These are phyloP conservation scores for Agastache rugosa DNA, from an alignment of 257 asterid species.

Conservation along the genomic window DNA sequence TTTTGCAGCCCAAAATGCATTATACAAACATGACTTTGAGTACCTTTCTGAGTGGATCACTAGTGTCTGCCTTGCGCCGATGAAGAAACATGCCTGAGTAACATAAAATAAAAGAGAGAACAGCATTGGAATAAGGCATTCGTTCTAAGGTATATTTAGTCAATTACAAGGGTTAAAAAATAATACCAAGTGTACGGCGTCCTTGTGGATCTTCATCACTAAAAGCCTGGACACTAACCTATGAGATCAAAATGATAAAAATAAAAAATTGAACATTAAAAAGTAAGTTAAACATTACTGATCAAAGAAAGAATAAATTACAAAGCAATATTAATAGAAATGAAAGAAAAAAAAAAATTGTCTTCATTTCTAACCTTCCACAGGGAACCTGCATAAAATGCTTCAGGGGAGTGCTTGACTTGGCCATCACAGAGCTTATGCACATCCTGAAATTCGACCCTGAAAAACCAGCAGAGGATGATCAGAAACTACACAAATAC, in stretches of 20 bases:
- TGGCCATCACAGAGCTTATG: conserved; percentile 92
- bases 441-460: conserved; percentile 94
- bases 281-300: conserved; percentile 13
- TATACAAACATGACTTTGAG: background rate
- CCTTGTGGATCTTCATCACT: conserved; percentile 98
- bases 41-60: conserved; percentile 83
- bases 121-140: conserved; percentile 10
- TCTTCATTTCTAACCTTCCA: conserved; percentile 75
- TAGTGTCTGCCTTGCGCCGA: conserved; percentile 91
- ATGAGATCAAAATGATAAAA: conserved; percentile 43
- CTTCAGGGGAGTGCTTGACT: conserved; percentile 92
- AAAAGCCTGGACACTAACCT: conserved; percentile 98
- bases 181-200: conserved; percentile 91
- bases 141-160: conserved; percentile 13
- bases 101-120: conserved; percentile 30
- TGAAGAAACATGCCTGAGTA: conserved; percentile 91
- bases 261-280: background rate
- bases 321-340: background rate
- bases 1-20: conserved; percentile 30
- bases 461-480: conserved; percentile 46
- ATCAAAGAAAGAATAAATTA: conserved; percentile 24
- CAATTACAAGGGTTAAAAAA: conserved; percentile 13
- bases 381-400: conserved; percentile 93
- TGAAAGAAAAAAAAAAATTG: conserved; percentile 13
- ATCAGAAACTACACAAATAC: conserved; percentile 24